Evolutionary conservation across 2,329 filamentous ascomycete genomes (phyloP).

Genomic region (Botryosphaeria dothidea): DNA sequence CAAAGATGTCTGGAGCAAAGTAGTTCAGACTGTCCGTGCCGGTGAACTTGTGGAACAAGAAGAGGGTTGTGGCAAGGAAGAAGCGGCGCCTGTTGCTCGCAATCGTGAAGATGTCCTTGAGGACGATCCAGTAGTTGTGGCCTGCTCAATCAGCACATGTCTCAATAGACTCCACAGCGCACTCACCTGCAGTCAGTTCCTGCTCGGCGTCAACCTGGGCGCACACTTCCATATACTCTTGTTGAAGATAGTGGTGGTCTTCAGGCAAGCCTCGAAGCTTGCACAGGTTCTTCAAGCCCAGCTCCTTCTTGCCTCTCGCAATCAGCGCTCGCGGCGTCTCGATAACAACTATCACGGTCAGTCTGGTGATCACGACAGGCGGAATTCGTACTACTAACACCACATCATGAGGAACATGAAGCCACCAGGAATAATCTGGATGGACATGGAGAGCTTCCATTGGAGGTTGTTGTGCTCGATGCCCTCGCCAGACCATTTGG

Average conservation of each 20-base stretch:
- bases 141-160: not conserved
- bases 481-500: slow-evolving; percentile 27
- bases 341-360: slow-evolving; percentile 32
- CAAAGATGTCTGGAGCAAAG: slow-evolving; percentile 43
- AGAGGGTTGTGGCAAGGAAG: slow-evolving; percentile 38
- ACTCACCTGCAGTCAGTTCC: slow-evolving; percentile 25
- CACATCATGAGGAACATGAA: slow-evolving; percentile 35
- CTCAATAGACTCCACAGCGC: not conserved
- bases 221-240: slow-evolving; percentile 41
- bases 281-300: slow-evolving; percentile 40
- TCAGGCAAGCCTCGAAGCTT: slow-evolving; percentile 41
- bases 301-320: slow-evolving; percentile 36
- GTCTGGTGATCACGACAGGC: not conserved
- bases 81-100: slow-evolving; percentile 36
- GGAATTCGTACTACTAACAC: not conserved
- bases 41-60: slow-evolving; percentile 46
- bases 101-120: slow-evolving; percentile 35
- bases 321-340: slow-evolving; percentile 41
- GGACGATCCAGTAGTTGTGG: slow-evolving; percentile 36
- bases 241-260: slow-evolving; percentile 40
- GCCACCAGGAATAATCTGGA: slow-evolving; percentile 42
- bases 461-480: slow-evolving; percentile 30
- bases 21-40: slow-evolving; percentile 46
- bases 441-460: slow-evolving; percentile 40
- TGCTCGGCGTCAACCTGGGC: slow-evolving; percentile 38